These are phyloP conservation scores for Guillardia theta DNA, from an alignment of 78 protist species.

Conservation along the genomic window DNA sequence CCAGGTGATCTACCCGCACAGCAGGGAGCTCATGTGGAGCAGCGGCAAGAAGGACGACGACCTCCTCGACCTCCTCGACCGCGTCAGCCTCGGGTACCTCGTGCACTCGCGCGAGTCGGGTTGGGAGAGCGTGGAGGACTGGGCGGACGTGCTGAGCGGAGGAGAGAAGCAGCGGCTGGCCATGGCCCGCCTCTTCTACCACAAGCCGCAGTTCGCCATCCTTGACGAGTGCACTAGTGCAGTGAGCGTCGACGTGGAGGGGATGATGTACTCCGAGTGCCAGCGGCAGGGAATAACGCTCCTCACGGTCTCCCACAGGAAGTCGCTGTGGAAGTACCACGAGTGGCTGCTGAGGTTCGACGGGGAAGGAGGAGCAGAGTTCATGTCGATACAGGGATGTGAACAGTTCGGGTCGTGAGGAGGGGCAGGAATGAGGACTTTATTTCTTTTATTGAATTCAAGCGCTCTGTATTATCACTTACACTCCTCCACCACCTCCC, in stretches of 20 bases:
- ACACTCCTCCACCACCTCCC: no score
- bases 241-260: conserved; percentile 68
- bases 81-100: not conserved
- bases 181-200: conserved; percentile 84
- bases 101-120: not conserved
- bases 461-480: not conserved
- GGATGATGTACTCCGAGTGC: not conserved
- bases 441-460: not conserved
- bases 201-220: conserved; percentile 78
- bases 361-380: not conserved
- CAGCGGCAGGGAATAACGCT: conserved; percentile 67
- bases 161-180: conserved; percentile 78
- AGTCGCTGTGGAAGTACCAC: conserved; percentile 66
- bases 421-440: not conserved
- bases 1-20: conserved; percentile 52
- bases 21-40: not conserved
- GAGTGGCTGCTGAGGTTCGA: not conserved
- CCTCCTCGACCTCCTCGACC: not conserved
- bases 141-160: conserved; percentile 64
- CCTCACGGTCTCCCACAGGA: conserved; percentile 75
- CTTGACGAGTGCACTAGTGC: conserved; percentile 88
- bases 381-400: not conserved
- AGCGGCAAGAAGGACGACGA: no score
- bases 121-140: conserved; percentile 44
- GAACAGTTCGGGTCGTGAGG: not conserved